Base-by-base conservation (phyloP, 768 basidiomycete genomes). In the Terana coerulea region DNA sequence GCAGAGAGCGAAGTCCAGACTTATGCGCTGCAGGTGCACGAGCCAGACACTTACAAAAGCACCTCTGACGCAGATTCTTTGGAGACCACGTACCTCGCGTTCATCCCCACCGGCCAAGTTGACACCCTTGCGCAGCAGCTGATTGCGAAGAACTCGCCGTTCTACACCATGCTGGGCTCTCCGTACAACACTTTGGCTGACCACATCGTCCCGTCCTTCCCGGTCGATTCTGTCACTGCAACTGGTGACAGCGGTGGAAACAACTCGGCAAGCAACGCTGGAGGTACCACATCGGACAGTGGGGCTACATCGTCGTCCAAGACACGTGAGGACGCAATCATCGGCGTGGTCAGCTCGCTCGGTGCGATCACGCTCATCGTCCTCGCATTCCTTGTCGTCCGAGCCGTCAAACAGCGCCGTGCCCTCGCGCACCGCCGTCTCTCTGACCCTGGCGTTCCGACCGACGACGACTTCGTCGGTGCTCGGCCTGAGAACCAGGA, bases 261-360 rank as follows among this genome's bases (percentile, higher is more conserved):
- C 9, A 60, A 56, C 17, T 56, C 52, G 19, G 61, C 58, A 12
- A 57, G 59, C 26, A 59, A 59, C 8, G 58, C 53, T 12, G 50
- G 39, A 3, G 59, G 64, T 1, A 68, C 60, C 25, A 66, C 63
- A 22, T 65, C 71, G 14, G 62, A 65, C n/a, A 55, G 56, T 19
- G 40, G 54, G 33, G 30, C 53, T 8, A 49, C 53, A 19, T 56
- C 55, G 19, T 54, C 61, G n/a, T 69, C 70, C 49, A 80, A 78
- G 59, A 72, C 75, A 14, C 77, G 91, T 11, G 79, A 88, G 61
- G 83, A 95, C 58, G 90, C 90, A 22, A 93, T 95, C 63, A 94
- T 97, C 55, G 94, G 94, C 19, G 91, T 95, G 3, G 88, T 92
- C 56, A 83, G 79, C 34, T 83, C 87, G 2, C 77, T 95, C 17